Conservation (phyloP, 192 early-diverging fungal species). For the Ambispora gerdemannii region DNA sequence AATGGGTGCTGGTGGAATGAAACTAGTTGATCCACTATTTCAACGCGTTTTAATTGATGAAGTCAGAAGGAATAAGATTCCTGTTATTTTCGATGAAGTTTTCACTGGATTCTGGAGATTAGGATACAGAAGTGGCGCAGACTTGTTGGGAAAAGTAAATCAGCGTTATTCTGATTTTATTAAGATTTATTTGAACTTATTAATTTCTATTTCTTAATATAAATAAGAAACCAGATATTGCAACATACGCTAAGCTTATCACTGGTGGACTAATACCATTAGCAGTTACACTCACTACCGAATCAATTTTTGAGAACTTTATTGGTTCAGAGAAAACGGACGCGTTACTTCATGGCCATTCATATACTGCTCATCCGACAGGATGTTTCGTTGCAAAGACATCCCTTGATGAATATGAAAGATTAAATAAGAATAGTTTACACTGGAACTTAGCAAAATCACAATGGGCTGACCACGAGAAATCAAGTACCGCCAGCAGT, state of each 20-base stretch:
- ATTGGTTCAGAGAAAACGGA: slow-evolving; percentile 59
- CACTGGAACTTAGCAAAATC: slow-evolving; percentile 31
- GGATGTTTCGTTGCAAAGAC: slow-evolving; percentile 69
- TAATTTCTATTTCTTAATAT: slow-evolving; percentile 18
- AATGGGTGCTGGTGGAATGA: slow-evolving; percentile 84
- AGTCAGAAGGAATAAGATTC: slow-evolving; percentile 38
- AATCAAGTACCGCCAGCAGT: slow-evolving; percentile 34
- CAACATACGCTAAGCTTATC: slow-evolving; percentile 71
- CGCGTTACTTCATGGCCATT: slow-evolving; percentile 77
- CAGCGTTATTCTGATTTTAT: neutral
- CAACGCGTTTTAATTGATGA: slow-evolving; percentile 61
- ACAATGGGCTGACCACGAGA: slow-evolving; percentile 35
- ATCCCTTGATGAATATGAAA: slow-evolving; percentile 50
- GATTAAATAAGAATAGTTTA: slow-evolving; percentile 30
- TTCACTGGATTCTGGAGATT: slow-evolving; percentile 72
- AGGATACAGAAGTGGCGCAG: slow-evolving; percentile 52
- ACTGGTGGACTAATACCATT: slow-evolving; percentile 74
- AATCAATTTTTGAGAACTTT: slow-evolving; percentile 67
- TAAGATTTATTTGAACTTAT: slow-evolving; percentile 13
- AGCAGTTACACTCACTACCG: slow-evolving; percentile 62
- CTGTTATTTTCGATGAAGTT: slow-evolving; percentile 81
- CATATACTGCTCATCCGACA: slow-evolving; percentile 80
- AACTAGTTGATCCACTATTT: slow-evolving; percentile 75
- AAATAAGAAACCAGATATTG: slow-evolving; percentile 64
- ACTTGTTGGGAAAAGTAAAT: slow-evolving; percentile 60